These are phyloP conservation scores for Westerdykella sp. DNA, from an alignment of 2,329 filamentous ascomycete genomes.

Conservation along the genomic window DNA sequence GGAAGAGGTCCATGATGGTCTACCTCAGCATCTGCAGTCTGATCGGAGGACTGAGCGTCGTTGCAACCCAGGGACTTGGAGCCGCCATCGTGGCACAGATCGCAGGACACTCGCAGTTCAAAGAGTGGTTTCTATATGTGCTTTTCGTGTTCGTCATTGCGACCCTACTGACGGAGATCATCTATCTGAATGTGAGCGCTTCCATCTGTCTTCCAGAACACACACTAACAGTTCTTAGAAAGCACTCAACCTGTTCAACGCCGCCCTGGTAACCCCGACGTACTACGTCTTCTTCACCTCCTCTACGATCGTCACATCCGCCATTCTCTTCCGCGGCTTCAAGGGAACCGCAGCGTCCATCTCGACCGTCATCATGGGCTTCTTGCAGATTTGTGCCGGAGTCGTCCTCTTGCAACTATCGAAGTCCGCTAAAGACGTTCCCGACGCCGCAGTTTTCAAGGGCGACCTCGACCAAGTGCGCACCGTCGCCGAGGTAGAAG, in stretches of 20 bases:
- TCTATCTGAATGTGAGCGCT: slow-evolving; percentile 81
- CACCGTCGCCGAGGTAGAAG: slow-evolving; percentile 89
- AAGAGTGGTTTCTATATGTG: slow-evolving; percentile 95
- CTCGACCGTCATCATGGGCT: slow-evolving; percentile 84
- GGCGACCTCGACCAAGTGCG: slow-evolving; percentile 93
- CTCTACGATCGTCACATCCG: slow-evolving; percentile 88
- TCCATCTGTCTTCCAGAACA: slow-evolving; percentile 1
- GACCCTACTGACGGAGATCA: slow-evolving; percentile 89
- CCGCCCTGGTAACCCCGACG: slow-evolving; percentile 91
- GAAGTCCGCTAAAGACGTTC: slow-evolving; percentile 95
- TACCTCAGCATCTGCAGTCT: slow-evolving; percentile 95
- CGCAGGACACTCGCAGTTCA: slow-evolving; percentile 78
- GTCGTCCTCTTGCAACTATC: slow-evolving; percentile 93
- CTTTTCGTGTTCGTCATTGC: slow-evolving; percentile 81
- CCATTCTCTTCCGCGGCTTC: slow-evolving; percentile 88
- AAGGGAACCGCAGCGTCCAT: slow-evolving; percentile 78
- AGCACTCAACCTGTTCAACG: slow-evolving; percentile 96
- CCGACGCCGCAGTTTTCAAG: slow-evolving; percentile 83
- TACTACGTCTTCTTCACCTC: slow-evolving; percentile 99
- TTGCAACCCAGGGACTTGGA: slow-evolving; percentile 87
- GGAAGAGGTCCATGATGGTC: slow-evolving; percentile 95
- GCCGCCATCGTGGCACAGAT: slow-evolving; percentile 85
- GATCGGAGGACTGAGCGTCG: slow-evolving; percentile 88
- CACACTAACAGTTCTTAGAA: slow-evolving; percentile 59
- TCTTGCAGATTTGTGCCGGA: slow-evolving; percentile 86